A percentile compares a stretch with the other conserved stretches of the same genome.
phyloP scores from a whole-genome alignment of 148 eudicot genomes.

The Rhododendron vialii region DNA sequence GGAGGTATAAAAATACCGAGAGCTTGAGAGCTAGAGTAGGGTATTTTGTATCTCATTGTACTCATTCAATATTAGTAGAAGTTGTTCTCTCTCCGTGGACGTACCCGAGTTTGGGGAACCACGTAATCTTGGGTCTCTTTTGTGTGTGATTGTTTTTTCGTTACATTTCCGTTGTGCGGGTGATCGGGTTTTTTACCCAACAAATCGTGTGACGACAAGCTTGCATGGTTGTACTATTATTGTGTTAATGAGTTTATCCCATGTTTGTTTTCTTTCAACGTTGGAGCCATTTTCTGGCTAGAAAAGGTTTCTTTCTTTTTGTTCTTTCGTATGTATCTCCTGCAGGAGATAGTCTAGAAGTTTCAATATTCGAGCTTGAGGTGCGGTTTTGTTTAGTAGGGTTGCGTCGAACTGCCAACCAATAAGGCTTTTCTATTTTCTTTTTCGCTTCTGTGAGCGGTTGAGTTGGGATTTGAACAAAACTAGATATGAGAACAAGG shows the following conservation, averaged over 20 bases:
- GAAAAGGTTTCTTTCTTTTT: neutral
- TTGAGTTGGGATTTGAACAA: neutral
- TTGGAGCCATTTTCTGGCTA: neutral
- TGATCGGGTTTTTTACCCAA: too few species aligned
- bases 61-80: too few species aligned
- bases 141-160: too few species aligned
- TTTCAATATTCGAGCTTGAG: neutral
- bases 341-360: neutral
- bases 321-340: neutral
- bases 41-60: too few species aligned
- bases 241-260: neutral
- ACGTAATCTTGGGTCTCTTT: too few species aligned
- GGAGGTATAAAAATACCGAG: too few species aligned
- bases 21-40: too few species aligned
- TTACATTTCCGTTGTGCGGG: too few species aligned
- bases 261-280: neutral
- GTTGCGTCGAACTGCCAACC: neutral
- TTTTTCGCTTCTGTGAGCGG: neutral
- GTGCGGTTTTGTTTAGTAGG: neutral
- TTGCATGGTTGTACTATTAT: neutral
- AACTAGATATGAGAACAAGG: neutral
- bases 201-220: neutral
- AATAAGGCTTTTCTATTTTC: neutral
- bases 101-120: too few species aligned
- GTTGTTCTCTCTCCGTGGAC: too few species aligned